A percentile compares a stretch with the other conserved stretches of the same genome.
Conservation (phyloP, 2,329 filamentous ascomycete species). For the Fusarium tuaranense region DNA sequence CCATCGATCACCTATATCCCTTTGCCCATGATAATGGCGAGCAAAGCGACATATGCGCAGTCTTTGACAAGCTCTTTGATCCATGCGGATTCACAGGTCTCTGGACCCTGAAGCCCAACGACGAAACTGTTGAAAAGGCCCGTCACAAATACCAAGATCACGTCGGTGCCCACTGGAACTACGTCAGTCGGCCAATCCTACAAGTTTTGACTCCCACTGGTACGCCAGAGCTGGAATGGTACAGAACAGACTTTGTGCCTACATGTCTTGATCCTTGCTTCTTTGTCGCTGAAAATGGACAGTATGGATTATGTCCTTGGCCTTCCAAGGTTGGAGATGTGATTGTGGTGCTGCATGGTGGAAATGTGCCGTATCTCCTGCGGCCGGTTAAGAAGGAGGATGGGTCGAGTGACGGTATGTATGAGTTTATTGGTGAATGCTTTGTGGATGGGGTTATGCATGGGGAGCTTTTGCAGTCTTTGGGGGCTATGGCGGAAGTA, state of each 20-base stretch:
- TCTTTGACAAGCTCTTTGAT: conserved; percentile 27
- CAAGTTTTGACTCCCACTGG: not conserved
- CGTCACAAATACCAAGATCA: conserved; percentile 24
- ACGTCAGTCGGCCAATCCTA: not conserved
- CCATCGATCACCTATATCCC: conserved; percentile 22
- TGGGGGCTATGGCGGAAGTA: not conserved
- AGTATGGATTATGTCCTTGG: conserved; percentile 32
- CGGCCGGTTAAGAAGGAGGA: not conserved
- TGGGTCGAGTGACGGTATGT: not conserved
- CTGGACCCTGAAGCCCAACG: conserved; percentile 2
- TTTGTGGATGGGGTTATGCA: conserved; percentile 30
- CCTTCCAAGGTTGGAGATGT: conserved; percentile 17
- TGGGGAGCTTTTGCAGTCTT: conserved; percentile 8
- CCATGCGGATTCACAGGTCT: conserved; percentile 25
- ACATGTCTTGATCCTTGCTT: conserved; percentile 21
- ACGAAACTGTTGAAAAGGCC: not conserved
- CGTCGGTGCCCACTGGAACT: conserved; percentile 20
- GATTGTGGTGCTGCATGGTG: conserved; percentile 21
- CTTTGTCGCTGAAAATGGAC: conserved; percentile 13
- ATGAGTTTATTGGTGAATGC: conserved; percentile 27
- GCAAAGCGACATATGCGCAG: not conserved
- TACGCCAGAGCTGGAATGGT: rapidly evolving
- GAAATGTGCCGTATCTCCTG: conserved; percentile 27
- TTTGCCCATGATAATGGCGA: not conserved
- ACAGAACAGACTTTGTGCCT: conserved; percentile 10